A percentile compares a stretch with the other conserved stretches of the same genome.
These are phyloP conservation scores for Psilocybe sp. DNA, from an alignment of 768 basidiomycete genomes.

Conservation along the genomic window DNA sequence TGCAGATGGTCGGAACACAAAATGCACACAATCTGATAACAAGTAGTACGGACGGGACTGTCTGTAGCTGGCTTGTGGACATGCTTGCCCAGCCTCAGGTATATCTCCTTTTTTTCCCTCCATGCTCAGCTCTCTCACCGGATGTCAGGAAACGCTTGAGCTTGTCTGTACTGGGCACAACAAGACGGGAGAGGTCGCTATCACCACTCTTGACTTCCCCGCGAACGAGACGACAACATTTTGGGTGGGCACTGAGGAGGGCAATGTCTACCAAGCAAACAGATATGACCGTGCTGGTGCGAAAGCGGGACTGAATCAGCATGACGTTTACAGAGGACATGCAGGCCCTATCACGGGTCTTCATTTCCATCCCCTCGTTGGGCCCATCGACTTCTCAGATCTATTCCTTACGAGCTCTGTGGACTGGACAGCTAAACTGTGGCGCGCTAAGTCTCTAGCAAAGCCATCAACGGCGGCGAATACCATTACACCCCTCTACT, in stretches of 20 bases:
- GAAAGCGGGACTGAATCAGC: conserved; percentile 92
- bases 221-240: conserved; percentile 96
- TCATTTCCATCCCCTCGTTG: conserved; percentile 89
- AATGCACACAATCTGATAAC: conserved; percentile 98
- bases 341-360: conserved; percentile 92
- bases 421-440: conserved; percentile 98
- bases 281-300: conserved; percentile 95
- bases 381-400: conserved; percentile 93
- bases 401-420: conserved; percentile 90
- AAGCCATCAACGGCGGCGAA: conserved; percentile 67
- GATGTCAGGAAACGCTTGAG: conserved; percentile 83
- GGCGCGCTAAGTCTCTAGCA: conserved; percentile 78
- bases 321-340: conserved; percentile 92
- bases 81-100: conserved; percentile 99
- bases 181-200: conserved; percentile 95
- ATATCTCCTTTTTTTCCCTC: conserved; percentile 6
- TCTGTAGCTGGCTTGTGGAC: conserved; percentile 97
- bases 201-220: conserved; percentile 92
- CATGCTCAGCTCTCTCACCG: neutral
- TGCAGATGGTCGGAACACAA: conserved; percentile 98
- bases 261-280: conserved; percentile 94
- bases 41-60: conserved; percentile 93
- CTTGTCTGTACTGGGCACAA: conserved; percentile 86
- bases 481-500: conserved; percentile 74
- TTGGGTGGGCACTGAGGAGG: conserved; percentile 98